phyloP scores from a whole-genome alignment of 768 basidiomycete species.

The Lentinula sp. region DNA sequence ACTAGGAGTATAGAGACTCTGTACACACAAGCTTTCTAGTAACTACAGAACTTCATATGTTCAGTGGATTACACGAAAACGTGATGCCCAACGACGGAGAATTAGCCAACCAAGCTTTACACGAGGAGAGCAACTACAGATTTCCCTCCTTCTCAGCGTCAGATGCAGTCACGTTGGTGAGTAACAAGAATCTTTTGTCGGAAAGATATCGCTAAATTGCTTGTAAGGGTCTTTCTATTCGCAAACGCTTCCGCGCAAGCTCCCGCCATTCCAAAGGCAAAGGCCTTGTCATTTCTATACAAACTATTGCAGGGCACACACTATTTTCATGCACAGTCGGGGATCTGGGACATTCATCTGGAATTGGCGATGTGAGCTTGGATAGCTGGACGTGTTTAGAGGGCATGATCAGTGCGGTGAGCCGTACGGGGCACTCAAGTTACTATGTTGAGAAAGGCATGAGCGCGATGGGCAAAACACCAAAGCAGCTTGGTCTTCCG shows the following conservation, averaged over 20 bases:
- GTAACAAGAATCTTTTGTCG: conserved; percentile 1
- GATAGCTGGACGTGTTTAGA: conserved; percentile 78
- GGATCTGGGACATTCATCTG: conserved; percentile 61
- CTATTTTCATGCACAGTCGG: conserved; percentile 83
- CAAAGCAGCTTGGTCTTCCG: conserved; percentile 66
- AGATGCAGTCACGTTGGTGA: conserved; percentile 74
- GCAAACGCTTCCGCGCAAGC: conserved; percentile 77
- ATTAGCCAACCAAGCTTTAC: conserved; percentile 62
- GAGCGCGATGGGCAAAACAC: conserved; percentile 75
- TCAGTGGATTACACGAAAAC: conserved; percentile 49
- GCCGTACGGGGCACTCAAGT: conserved; percentile 77
- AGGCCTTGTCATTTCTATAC: conserved; percentile 76
- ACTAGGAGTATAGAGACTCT: not conserved
- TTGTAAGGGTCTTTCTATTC: conserved; percentile 57
- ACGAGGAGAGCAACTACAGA: conserved; percentile 64
- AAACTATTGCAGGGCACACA: conserved; percentile 72
- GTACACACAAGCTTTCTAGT: not conserved
- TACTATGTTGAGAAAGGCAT: conserved; percentile 86
- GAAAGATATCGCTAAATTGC: not conserved
- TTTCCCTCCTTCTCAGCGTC: conserved; percentile 70
- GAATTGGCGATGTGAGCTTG: conserved; percentile 69
- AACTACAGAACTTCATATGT: conserved; percentile 34
- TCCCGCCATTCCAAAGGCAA: conserved; percentile 70
- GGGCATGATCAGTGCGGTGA: conserved; percentile 75
- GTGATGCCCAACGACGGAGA: conserved; percentile 68